phyloP scores from a whole-genome alignment of 106 monocot genomes.

The Phalaenopsis aphrodite region DNA sequence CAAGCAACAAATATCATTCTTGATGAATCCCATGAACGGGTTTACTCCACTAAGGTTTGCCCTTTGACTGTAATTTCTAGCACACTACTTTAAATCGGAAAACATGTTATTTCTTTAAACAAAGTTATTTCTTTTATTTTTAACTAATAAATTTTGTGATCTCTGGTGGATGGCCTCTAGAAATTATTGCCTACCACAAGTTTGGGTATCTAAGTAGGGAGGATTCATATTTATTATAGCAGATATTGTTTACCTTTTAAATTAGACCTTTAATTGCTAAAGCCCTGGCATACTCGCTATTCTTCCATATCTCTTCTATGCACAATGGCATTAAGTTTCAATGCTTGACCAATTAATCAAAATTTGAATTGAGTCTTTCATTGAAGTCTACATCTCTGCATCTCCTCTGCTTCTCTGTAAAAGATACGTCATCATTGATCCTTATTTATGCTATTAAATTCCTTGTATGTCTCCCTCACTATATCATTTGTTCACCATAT shows the following conservation, averaged over 20 bases:
- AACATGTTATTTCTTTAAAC: neutral
- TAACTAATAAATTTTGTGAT: neutral
- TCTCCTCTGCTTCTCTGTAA: neutral
- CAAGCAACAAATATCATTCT: constrained; percentile 97
- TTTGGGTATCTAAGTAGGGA: neutral
- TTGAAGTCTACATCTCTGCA: neutral
- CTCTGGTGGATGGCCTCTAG: neutral
- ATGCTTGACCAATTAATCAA: neutral
- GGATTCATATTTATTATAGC: neutral
- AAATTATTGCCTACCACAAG: neutral
- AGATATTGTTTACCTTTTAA: neutral
- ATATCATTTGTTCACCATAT: neutral
- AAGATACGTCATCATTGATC: neutral
- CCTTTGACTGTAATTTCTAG: neutral
- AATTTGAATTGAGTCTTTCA: neutral
- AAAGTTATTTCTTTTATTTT: neutral
- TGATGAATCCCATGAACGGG: constrained; percentile 94
- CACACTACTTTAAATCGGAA: neutral
- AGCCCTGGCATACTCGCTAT: neutral
- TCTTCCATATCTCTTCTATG: neutral
- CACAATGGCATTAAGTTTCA: neutral
- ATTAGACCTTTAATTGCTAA: neutral
- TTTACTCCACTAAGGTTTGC: constrained; percentile 87
- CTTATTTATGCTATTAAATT: neutral
- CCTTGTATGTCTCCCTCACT: neutral